Evolutionary conservation across 1,284 basidiomycete species (phyloP).

Genomic region (Amylostereum chailletii): DNA sequence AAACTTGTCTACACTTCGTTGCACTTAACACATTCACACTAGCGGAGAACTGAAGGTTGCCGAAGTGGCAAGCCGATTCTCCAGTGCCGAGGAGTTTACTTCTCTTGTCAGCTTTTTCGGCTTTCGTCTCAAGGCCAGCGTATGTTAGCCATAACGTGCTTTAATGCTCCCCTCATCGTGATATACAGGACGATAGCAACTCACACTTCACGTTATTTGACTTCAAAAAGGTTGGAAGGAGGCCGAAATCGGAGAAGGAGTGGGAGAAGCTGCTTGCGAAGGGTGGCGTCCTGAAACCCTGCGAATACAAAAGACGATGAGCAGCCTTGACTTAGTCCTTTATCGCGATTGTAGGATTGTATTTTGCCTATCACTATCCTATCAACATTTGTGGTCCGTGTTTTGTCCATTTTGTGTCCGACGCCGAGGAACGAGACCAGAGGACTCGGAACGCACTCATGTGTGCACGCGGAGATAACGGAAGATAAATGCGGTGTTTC

Average conservation of each 20-base stretch:
- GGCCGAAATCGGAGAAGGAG: constrained; percentile 44
- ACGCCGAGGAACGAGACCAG: no score
- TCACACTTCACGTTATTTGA: constrained; percentile 87
- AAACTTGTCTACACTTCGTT: not conserved
- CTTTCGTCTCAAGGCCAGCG: constrained; percentile 72
- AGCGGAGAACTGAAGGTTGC: constrained; percentile 90
- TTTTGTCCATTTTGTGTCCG: no score
- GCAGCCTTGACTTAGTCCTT: not conserved
- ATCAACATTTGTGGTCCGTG: no score
- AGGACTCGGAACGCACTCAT: no score
- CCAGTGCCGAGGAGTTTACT: constrained; percentile 68
- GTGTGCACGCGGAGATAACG: no score
- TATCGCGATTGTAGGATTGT: no score
- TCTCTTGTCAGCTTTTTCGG: constrained; percentile 69
- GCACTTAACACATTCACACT: constrained; percentile 3
- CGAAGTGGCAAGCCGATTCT: constrained; percentile 90
- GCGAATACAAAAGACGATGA: constrained; percentile 94
- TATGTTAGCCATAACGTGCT: constrained; percentile 22
- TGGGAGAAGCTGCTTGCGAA: constrained; percentile 55
- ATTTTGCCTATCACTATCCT: no score
- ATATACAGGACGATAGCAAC: constrained; percentile 64
- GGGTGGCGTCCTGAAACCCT: constrained; percentile 76
- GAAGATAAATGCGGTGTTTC: no score
- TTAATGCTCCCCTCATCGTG: not conserved
- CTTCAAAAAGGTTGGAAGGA: constrained; percentile 61